Conservation (phyloP, 805 yeast genomes). For the Citeromyces matritensis region DNA sequence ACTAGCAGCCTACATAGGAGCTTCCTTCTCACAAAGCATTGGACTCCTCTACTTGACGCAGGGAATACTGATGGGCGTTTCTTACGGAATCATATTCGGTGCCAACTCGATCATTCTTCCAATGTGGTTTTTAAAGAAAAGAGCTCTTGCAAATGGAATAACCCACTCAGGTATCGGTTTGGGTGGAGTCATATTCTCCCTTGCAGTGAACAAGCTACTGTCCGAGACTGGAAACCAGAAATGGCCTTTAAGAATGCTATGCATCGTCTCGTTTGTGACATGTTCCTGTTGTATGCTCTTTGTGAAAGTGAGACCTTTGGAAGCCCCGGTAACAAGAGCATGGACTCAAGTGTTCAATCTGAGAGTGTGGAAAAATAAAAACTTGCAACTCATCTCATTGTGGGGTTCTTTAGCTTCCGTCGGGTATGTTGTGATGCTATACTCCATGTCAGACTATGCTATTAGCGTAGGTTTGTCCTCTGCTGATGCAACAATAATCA, state of each 20-base stretch:
- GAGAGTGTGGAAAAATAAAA: conserved; percentile 6
- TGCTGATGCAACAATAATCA: conserved; percentile 25
- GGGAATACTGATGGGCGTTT: conserved; percentile 33
- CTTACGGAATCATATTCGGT: conserved; percentile 33
- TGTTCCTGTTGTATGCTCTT: conserved; percentile 19
- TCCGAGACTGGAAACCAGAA: conserved; percentile 22
- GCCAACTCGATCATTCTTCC: conserved; percentile 34
- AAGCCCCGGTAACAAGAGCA: conserved; percentile 5
- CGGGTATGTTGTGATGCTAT: conserved; percentile 27
- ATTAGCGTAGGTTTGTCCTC: conserved; percentile 27
- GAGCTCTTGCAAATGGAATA: conserved; percentile 25
- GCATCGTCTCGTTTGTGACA: conserved; percentile 20
- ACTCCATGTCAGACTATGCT: conserved; percentile 30
- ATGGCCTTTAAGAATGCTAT: conserved; percentile 28
- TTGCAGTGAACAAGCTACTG: conserved; percentile 19
- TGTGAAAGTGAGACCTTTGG: conserved; percentile 26
- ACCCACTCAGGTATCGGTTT: conserved; percentile 23
- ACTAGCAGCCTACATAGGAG: conserved; percentile 30
- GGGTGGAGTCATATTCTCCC: conserved; percentile 22
- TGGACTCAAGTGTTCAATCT: conserved; percentile 5
- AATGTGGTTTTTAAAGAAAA: conserved; percentile 33
- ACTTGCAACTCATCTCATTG: conserved; percentile 6
- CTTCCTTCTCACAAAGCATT: conserved; percentile 32
- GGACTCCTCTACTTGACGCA: conserved; percentile 38
- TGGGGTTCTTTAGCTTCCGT: conserved; percentile 19